Evolutionary conservation across 352 stramenopile species (phyloP).

Genomic region (Phytophthora litchii): DNA sequence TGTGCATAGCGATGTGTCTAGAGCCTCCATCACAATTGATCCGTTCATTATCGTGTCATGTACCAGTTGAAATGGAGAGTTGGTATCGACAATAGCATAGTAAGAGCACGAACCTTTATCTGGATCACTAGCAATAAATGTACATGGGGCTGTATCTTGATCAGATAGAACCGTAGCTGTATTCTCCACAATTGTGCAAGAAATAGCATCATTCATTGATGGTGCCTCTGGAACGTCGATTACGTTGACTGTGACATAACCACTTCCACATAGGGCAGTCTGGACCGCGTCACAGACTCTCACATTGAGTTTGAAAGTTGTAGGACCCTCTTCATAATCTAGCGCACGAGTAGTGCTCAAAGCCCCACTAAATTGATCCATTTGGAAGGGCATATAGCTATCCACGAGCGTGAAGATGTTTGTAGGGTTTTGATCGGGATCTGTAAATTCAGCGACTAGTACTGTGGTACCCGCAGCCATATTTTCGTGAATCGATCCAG

Average conservation of each 20-base stretch:
- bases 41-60: slow-evolving; percentile 11
- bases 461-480: slow-evolving; percentile 28
- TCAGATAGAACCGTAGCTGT: slow-evolving; percentile 34
- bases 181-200: slow-evolving; percentile 56
- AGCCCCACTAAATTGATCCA: slow-evolving; percentile 22
- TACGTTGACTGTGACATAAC: slow-evolving; percentile 39
- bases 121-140: slow-evolving; percentile 44
- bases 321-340: slow-evolving; percentile 54
- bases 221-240: slow-evolving; percentile 46
- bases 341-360: slow-evolving; percentile 44
- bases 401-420: slow-evolving; percentile 37
- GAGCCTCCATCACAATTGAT: not conserved
- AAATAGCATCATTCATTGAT: slow-evolving; percentile 24
- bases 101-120: slow-evolving; percentile 52
- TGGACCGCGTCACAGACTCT: slow-evolving; percentile 49
- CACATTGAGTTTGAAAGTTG: slow-evolving; percentile 41
- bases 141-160: slow-evolving; percentile 27
- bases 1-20: slow-evolving; percentile 15
- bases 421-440: slow-evolving; percentile 39
- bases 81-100: slow-evolving; percentile 42
- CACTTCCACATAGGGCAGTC: slow-evolving; percentile 41
- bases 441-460: slow-evolving; percentile 33
- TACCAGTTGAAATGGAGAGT: slow-evolving; percentile 15
- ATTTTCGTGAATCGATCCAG: slow-evolving; percentile 48
- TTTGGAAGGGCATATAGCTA: slow-evolving; percentile 28